Evolutionary conservation across 306 rosid genomes (phyloP).

Genomic region (Quercus berberidifolia): DNA sequence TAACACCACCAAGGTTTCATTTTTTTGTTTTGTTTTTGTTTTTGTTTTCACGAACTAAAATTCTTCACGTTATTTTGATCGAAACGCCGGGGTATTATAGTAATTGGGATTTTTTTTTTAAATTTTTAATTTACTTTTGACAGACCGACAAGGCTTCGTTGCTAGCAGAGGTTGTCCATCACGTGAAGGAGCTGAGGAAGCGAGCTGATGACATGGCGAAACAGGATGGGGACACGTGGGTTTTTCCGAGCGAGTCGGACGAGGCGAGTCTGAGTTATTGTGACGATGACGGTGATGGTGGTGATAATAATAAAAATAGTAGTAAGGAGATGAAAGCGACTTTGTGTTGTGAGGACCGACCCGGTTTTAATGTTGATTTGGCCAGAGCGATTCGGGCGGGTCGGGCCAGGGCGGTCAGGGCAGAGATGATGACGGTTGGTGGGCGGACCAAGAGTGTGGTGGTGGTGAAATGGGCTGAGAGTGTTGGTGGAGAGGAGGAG

Average conservation of each 20-base stretch:
- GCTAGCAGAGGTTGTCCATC: conserved; percentile 80
- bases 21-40: too few relatives aligned
- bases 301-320: too few relatives aligned
- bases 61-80: not conserved
- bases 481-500: conserved; percentile 29
- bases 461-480: conserved; percentile 48
- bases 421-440: conserved; percentile 83
- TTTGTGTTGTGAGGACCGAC: conserved; percentile 79
- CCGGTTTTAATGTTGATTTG: conserved; percentile 65
- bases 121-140: not conserved
- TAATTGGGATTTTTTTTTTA: not conserved
- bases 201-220: conserved; percentile 45
- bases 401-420: conserved; percentile 49
- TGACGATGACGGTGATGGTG: conserved; percentile 28
- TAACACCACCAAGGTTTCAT: conserved; percentile 51
- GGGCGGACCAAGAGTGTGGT: conserved; percentile 70
- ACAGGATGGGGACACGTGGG: conserved; percentile 29
- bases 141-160: conserved; percentile 89
- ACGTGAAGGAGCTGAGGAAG: conserved; percentile 57
- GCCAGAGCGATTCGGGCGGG: conserved; percentile 52
- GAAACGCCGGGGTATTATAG: not conserved
- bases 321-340: conserved; percentile 45
- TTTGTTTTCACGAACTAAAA: not conserved
- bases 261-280: conserved; percentile 57
- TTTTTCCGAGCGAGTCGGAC: conserved; percentile 62